Evolutionary conservation across 257 asterid species (phyloP), one percentile per base, ranked within the genome.

Genomic region (Solanum stenotomum): DNA sequence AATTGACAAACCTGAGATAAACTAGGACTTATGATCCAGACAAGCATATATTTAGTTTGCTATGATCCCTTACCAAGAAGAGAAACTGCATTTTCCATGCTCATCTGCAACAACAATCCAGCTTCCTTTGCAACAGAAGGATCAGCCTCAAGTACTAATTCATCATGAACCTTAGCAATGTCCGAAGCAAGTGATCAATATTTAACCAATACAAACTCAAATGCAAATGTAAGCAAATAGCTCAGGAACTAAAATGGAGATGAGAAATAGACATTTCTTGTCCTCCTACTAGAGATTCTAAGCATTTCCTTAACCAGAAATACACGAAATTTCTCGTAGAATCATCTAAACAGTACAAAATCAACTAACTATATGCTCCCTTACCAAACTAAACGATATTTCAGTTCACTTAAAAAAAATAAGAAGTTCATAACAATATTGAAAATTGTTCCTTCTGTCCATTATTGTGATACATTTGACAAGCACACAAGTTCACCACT

Each of bases 21-120:
- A 78, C 85, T 25, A 14, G 65, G 37, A 78, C 63, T 78, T 78
- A 42, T 8, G 15, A 42, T 78, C 65, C 85, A 25, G 9, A 25
- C n/a, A 25, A 37, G 63, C 35, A 25, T 25, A 9, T 78, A 42
- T 42, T 78, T 78, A n/a, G n/a, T n/a, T n/a, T n/a, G n/a, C n/a
- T n/a, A n/a, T n/a, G n/a, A n/a, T n/a, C n/a, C n/a, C n/a, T n/a
- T n/a, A n/a, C 99, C 99, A 77, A 88, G 95, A 90, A 96, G 98
- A 81, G 98, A 92, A 35, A 91, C 94, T 31, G 98, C 98, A 87
- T 85, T 92, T 94, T 96, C 99, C 98, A 96, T 96, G 94, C 98
- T 92, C 85, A 89, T 91, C 88, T 46, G 93, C 86, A 95, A 96
- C 92, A 96, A 88, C 87, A 90, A 88, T 56, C 92, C 98, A 87